These are phyloP conservation scores for Fallopia convolvulus DNA, from an alignment of 148 eudicot genomes.

Conservation along the genomic window DNA sequence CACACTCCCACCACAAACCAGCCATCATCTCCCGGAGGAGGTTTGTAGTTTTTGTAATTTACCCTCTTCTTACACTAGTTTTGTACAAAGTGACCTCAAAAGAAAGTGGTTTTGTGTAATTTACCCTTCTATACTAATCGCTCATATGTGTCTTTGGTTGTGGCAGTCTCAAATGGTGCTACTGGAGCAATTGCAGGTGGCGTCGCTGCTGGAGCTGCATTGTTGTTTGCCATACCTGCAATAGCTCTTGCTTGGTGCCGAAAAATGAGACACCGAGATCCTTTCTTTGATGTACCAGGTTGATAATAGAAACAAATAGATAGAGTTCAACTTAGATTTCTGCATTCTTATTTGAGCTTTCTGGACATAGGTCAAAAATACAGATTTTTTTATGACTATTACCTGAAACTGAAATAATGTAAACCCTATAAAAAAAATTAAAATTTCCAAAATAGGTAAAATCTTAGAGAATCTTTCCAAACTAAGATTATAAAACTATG, in stretches of 20 bases:
- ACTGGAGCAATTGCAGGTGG: conserved; percentile 57
- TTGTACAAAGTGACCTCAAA: neutral
- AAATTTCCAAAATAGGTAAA: no score
- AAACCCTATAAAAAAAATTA: no score
- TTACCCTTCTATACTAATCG: neutral
- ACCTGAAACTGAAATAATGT: no score
- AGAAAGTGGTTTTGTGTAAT: neutral
- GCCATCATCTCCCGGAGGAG: conserved; percentile 28
- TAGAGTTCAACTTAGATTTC: neutral
- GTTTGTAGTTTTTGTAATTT: neutral
- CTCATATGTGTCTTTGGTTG: neutral
- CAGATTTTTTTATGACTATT: no score
- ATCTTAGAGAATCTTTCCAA: no score
- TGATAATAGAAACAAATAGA: neutral
- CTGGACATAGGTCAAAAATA: no score
- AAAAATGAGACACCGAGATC: conserved; percentile 35
- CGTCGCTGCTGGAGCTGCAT: conserved; percentile 49
- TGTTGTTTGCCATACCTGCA: conserved; percentile 47
- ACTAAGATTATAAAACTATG: no score
- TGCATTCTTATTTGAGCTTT: neutral
- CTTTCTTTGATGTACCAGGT: conserved; percentile 55
- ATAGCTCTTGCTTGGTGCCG: conserved; percentile 40
- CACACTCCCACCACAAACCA: conserved; percentile 26
- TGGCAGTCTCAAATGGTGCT: conserved; percentile 27
- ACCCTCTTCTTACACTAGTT: neutral